These are phyloP conservation scores for Populus hybrid DNA, from an alignment of 441 rosid genomes.

Conservation along the genomic window DNA sequence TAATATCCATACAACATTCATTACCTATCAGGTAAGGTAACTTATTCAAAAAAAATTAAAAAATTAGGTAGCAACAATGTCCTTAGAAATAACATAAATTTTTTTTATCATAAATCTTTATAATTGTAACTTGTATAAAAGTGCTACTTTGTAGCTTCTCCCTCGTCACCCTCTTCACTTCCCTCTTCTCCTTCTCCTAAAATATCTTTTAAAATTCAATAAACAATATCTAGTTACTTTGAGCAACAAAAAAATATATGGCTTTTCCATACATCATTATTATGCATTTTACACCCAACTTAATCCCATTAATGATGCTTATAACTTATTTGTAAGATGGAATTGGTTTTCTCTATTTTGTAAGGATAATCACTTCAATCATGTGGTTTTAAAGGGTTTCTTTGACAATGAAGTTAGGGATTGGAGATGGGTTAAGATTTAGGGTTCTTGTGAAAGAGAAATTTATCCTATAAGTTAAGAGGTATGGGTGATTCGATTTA, in stretches of 20 bases:
- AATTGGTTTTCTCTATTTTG: conserved; percentile 43
- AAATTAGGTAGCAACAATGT: no score
- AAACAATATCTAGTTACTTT: conserved; percentile 82
- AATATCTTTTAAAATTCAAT: conserved; percentile 59
- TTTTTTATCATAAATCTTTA: conserved; percentile 75
- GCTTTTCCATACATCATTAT: conserved; percentile 90
- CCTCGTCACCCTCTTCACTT: conserved; percentile 21
- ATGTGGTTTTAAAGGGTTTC: conserved; percentile 63
- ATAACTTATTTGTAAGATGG: conserved; percentile 52
- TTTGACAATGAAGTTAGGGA: conserved; percentile 35
- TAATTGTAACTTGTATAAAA: conserved; percentile 80
- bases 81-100: not conserved
- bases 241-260: conserved; percentile 36
- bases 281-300: conserved; percentile 66
- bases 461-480: conserved; percentile 49
- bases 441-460: conserved; percentile 37
- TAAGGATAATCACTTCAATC: conserved; percentile 73
- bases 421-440: conserved; percentile 39
- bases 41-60: no score
- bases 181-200: conserved; percentile 53
- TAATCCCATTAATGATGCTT: conserved; percentile 63
- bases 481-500: conserved; percentile 35
- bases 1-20: no score
- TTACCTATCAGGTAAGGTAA: no score
- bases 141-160: conserved; percentile 31